phyloP scores from a whole-genome alignment of 805 yeast species.

The Kluyveromyces aestuarii region DNA sequence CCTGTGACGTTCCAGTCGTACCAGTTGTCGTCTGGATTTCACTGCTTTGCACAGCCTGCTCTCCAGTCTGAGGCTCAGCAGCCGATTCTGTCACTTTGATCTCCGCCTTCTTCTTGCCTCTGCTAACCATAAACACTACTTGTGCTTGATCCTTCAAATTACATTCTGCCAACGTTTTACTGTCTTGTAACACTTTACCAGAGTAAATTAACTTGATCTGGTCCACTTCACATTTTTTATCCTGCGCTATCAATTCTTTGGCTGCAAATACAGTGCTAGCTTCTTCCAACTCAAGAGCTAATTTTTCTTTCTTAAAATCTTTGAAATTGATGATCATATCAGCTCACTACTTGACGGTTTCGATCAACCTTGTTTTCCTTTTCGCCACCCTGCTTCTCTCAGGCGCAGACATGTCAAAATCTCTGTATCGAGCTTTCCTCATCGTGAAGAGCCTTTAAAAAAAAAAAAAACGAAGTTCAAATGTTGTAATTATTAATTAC shows the following conservation, averaged over 20 bases:
- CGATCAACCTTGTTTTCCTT: not conserved
- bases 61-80: conserved; percentile 15
- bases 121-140: conserved; percentile 84
- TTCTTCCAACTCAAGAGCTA: conserved; percentile 68
- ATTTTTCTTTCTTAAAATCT: conserved; percentile 86
- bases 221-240: conserved; percentile 57
- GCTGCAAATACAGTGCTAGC: conserved; percentile 58
- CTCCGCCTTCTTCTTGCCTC: conserved; percentile 31
- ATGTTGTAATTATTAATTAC: no score
- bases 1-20: conserved; percentile 6
- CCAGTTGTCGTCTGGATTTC: conserved; percentile 20
- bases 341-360: no score
- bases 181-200: conserved; percentile 83
- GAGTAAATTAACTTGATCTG: conserved; percentile 88
- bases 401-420: not conserved
- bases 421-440: no score
- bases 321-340: conserved; percentile 41
- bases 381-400: conserved; percentile 1
- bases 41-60: conserved; percentile 17
- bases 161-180: conserved; percentile 58
- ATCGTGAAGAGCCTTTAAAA: no score
- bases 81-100: conserved; percentile 19
- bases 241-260: conserved; percentile 62
- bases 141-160: conserved; percentile 79
- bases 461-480: not conserved